These are phyloP conservation scores for Leptographium flavum DNA, from an alignment of 2,329 filamentous ascomycete genomes.

Conservation along the genomic window DNA sequence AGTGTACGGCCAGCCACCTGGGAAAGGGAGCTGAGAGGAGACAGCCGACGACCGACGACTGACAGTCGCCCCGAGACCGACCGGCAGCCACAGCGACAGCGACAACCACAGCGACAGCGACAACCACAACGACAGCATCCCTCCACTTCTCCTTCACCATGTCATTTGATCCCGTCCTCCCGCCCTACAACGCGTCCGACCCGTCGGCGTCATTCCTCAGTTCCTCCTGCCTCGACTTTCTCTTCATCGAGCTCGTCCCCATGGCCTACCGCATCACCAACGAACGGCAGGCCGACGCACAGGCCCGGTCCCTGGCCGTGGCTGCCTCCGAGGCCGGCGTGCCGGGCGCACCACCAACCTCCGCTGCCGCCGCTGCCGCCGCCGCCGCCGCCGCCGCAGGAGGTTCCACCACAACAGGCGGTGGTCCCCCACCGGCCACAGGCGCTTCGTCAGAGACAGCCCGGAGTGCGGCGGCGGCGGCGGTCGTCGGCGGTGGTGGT, in stretches of 20 bases:
- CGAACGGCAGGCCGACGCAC: constrained; percentile 43
- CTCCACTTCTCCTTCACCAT: constrained; percentile 25
- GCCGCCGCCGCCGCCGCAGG: background rate
- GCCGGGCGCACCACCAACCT: background rate
- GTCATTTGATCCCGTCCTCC: constrained; percentile 60
- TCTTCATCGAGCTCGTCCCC: constrained; percentile 92
- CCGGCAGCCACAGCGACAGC: no score
- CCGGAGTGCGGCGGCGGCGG: constrained; percentile 3
- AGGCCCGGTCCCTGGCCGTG: constrained; percentile 22
- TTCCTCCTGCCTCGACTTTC: constrained; percentile 79
- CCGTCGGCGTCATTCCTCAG: constrained; percentile 61
- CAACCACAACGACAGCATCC: no score
- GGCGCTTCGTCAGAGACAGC: background rate
- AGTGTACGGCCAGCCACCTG: no score
- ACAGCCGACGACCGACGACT: no score
- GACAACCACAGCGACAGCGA: no score
- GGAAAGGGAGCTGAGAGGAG: no score
- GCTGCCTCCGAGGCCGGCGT: constrained; percentile 9
- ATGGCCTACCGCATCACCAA: constrained; percentile 77
- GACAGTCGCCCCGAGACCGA: no score
- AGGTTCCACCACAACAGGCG: background rate
- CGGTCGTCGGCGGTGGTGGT: background rate
- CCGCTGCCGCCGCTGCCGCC: background rate
- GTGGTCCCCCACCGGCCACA: constrained; percentile 9
- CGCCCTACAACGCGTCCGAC: constrained; percentile 58